A percentile compares a stretch with the other conserved stretches of the same genome.
Conservation (phyloP, 1,284 basidiomycete species). For the Cryptococcus depauperatus region DNA sequence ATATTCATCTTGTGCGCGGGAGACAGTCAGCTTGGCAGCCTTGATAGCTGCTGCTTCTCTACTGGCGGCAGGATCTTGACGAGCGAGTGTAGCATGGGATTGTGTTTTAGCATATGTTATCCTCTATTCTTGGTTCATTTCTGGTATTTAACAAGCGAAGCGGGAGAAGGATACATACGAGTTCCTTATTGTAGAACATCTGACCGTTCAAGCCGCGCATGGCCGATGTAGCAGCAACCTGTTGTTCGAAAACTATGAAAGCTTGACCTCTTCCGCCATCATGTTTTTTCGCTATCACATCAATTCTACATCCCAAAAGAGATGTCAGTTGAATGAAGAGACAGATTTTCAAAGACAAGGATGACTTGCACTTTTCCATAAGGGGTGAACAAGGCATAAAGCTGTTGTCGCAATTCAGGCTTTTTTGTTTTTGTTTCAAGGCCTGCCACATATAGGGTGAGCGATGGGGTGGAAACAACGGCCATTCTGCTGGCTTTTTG, state of each 20-base stretch:
- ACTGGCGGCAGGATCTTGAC: slow-evolving; percentile 53
- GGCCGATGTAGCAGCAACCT: slow-evolving; percentile 78
- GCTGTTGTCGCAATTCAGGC: slow-evolving; percentile 70
- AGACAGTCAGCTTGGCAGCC: slow-evolving; percentile 43
- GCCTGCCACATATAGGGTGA: slow-evolving; percentile 89
- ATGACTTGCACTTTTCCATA: slow-evolving; percentile 66
- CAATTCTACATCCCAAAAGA: slow-evolving; percentile 53
- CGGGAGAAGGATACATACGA: slow-evolving; percentile 22
- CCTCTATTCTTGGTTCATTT: slow-evolving; percentile 49
- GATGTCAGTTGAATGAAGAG: too few species aligned
- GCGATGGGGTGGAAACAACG: slow-evolving; percentile 57
- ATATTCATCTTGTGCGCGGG: slow-evolving; percentile 48
- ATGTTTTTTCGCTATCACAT: slow-evolving; percentile 82
- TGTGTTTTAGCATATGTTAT: slow-evolving; percentile 80
- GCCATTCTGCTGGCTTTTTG: background rate
- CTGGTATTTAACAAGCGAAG: background rate
- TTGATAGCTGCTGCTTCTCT: slow-evolving; percentile 49
- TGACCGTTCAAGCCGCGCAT: slow-evolving; percentile 84
- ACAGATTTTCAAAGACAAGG: background rate
- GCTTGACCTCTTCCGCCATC: slow-evolving; percentile 87
- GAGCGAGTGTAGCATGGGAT: slow-evolving; percentile 65
- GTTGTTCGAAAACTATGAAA: slow-evolving; percentile 89
- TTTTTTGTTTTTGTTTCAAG: slow-evolving; percentile 92
- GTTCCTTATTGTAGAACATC: slow-evolving; percentile 59
- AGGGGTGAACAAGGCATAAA: slow-evolving; percentile 83